phyloP scores from a whole-genome alignment of 176 grass and related monocot species.

The Saccharum officinarum region DNA sequence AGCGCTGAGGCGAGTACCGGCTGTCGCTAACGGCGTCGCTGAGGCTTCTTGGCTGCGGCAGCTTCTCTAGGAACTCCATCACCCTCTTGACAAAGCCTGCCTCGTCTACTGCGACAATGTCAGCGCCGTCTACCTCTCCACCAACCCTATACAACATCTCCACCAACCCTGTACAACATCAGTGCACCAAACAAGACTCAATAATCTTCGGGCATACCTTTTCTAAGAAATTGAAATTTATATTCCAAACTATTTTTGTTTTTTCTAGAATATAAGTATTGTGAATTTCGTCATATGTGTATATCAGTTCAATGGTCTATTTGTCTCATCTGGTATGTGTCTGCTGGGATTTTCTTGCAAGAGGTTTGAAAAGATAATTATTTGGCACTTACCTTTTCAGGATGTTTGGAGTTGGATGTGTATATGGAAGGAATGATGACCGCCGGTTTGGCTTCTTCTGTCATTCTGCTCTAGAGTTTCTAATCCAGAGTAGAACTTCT shows the following conservation, averaged over 20 bases:
- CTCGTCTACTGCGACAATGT: no score
- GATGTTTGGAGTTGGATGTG: conserved; percentile 73
- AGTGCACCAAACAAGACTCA: not conserved
- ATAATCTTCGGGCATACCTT: not conserved
- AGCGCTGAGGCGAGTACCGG: no score
- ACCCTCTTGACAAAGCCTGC: no score
- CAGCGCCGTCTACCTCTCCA: no score
- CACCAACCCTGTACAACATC: no score
- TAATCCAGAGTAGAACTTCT: conserved; percentile 61
- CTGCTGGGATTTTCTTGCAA: not conserved
- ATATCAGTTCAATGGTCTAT: not conserved
- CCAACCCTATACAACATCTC: no score
- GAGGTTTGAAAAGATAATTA: conserved; percentile 16
- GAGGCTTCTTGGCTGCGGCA: no score
- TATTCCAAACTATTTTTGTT: not conserved
- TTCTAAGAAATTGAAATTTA: not conserved
- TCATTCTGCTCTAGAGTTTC: conserved; percentile 91
- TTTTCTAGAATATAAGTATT: not conserved
- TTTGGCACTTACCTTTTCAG: conserved; percentile 26
- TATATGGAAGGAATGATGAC: conserved; percentile 80
- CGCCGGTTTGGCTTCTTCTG: conserved; percentile 82
- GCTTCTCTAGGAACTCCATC: no score
- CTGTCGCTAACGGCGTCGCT: no score
- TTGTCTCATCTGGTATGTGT: not conserved
- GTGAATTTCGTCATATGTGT: not conserved